Evolutionary conservation across 345 rosid genomes (phyloP).

Genomic region (Ricinus communis): DNA sequence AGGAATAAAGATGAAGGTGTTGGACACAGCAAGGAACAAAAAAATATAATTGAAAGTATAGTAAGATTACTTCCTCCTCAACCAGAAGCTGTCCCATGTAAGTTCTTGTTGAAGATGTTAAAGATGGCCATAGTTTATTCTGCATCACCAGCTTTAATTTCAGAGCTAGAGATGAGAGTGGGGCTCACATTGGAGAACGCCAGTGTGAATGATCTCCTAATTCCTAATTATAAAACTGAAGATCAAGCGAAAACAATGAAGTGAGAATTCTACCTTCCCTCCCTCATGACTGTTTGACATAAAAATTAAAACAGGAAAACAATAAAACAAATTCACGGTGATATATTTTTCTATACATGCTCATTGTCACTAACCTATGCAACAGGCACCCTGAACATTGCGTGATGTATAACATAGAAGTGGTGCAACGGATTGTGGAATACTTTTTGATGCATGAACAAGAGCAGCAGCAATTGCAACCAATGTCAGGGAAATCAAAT

Average conservation of each 20-base stretch:
- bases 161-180: conserved; percentile 75
- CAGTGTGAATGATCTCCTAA: conserved; percentile 65
- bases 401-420: conserved; percentile 62
- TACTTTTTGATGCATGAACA: conserved; percentile 79
- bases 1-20: conserved; percentile 39
- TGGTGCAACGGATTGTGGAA: conserved; percentile 68
- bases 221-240: conserved; percentile 59
- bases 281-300: conserved; percentile 8
- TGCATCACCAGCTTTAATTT: conserved; percentile 67
- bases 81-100: conserved; percentile 59
- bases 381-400: conserved; percentile 51
- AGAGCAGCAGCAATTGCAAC: conserved; percentile 50
- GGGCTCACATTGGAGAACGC: conserved; percentile 67
- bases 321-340: not conserved
- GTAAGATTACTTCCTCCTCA: conserved; percentile 68
- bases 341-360: not conserved
- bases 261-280: conserved; percentile 41
- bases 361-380: conserved; percentile 19
- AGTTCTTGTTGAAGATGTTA: conserved; percentile 69
- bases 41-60: conserved; percentile 61
- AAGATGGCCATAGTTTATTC: conserved; percentile 66
- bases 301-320: not conserved
- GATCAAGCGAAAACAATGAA: conserved; percentile 47
- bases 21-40: conserved; percentile 48
- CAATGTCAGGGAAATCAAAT: conserved; percentile 43